A percentile compares a stretch with the other conserved stretches of the same genome.
phyloP scores from a whole-genome alignment of 495 filamentous ascomycete species.

The Talaromyces nanjingensis region DNA sequence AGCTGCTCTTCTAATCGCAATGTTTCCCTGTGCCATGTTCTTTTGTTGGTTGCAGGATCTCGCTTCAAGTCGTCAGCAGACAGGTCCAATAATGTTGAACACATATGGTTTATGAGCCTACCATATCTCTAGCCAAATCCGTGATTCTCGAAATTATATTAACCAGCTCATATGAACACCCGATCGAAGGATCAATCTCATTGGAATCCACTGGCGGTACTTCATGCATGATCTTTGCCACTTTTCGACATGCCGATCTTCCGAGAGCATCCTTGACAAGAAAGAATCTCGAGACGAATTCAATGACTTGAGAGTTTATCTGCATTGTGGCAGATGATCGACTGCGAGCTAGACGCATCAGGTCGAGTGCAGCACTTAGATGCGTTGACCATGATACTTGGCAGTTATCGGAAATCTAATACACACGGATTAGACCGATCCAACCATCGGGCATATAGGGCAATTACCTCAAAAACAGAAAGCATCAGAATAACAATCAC shows the following conservation, averaged over 20 bases:
- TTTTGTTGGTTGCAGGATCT: not conserved
- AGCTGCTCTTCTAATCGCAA: not conserved
- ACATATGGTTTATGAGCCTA: not conserved
- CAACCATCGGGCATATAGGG: not conserved
- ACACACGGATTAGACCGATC: not conserved
- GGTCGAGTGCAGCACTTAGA: slow-evolving; percentile 4
- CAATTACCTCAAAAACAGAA: slow-evolving; percentile 7
- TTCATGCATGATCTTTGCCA: slow-evolving; percentile 6
- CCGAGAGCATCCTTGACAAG: slow-evolving; percentile 10
- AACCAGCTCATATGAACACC: slow-evolving; percentile 7
- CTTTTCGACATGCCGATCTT: slow-evolving; percentile 3
- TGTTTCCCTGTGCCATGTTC: not conserved
- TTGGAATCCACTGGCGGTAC: slow-evolving; percentile 1
- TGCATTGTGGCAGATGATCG: not conserved
- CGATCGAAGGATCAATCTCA: slow-evolving; percentile 8
- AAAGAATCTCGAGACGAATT: slow-evolving; percentile 8
- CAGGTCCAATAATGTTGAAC: too few species aligned
- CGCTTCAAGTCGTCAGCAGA: not conserved
- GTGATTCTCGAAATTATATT: slow-evolving; percentile 8
- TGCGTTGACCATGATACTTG: slow-evolving; percentile 7
- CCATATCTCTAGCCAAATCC: slow-evolving; percentile 7
- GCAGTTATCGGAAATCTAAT: slow-evolving; percentile 8
- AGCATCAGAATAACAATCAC: slow-evolving; percentile 9
- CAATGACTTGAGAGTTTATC: slow-evolving; percentile 1
- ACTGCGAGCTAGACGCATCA: slow-evolving; percentile 3